Conservation (phyloP, 768 basidiomycete genomes). For the Mycena olivaceomarginata region DNA sequence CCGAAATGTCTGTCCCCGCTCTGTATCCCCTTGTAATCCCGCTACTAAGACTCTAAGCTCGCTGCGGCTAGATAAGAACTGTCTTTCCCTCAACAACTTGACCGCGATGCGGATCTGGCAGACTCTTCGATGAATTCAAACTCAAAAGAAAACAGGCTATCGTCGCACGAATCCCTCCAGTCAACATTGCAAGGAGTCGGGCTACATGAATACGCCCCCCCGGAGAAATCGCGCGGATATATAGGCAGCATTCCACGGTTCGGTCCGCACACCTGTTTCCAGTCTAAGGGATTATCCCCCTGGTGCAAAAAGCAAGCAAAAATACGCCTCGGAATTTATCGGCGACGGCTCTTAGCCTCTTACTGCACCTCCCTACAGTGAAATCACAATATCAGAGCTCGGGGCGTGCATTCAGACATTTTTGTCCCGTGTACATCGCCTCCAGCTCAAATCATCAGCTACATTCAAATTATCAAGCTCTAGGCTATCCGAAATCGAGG, state of each 20-base stretch:
- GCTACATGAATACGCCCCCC: not conserved
- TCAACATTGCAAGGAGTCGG: not conserved
- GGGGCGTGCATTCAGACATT: not conserved
- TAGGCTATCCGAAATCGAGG: not conserved
- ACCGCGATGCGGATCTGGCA: not conserved
- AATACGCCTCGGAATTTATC: conserved; percentile 4
- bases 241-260: conserved; percentile 9
- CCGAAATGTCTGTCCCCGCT: too few species aligned
- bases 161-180: conserved; percentile 1
- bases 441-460: conserved; percentile 7
- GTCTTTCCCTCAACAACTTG: conserved; percentile 9
- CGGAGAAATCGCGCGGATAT: conserved; percentile 2
- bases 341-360: not conserved
- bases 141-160: conserved; percentile 5
- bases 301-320: conserved; percentile 1
- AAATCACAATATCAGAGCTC: not conserved
- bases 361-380: conserved; percentile 2
- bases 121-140: conserved; percentile 1
- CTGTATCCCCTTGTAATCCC: too few species aligned
- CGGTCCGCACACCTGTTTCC: not conserved
- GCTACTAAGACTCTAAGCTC: not conserved
- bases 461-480: not conserved
- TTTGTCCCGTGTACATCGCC: conserved; percentile 3
- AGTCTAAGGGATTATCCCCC: conserved; percentile 7
- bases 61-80: not conserved